A percentile compares a stretch with the other conserved stretches of the same genome.
phyloP scores from a whole-genome alignment of 805 yeast species.

The Kuraishia piskuri region DNA sequence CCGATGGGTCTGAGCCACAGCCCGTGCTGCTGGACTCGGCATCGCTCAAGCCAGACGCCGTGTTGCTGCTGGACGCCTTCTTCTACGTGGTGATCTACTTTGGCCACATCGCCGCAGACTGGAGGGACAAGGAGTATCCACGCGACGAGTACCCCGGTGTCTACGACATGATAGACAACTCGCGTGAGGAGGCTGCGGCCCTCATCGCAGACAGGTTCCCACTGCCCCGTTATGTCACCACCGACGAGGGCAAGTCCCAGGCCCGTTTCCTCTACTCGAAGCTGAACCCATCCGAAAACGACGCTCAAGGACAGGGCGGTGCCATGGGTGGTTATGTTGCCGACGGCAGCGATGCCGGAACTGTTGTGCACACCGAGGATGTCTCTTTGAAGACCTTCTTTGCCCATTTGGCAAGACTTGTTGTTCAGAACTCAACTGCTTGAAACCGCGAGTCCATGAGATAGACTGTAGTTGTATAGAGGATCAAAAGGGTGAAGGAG shows the following conservation, averaged over 20 bases:
- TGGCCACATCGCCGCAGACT: conserved; percentile 89
- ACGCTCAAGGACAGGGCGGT: conserved; percentile 37
- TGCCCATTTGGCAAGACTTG: conserved; percentile 88
- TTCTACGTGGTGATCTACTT: conserved; percentile 94
- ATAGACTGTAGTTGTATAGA: background rate
- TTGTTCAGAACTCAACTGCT: conserved; percentile 39
- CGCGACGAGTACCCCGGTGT: conserved; percentile 87
- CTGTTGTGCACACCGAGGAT: conserved; percentile 93
- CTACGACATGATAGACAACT: conserved; percentile 77
- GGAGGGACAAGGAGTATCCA: conserved; percentile 95
- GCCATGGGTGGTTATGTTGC: conserved; percentile 38
- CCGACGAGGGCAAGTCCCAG: conserved; percentile 98
- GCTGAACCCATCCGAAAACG: conserved; percentile 85
- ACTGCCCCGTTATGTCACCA: conserved; percentile 92
- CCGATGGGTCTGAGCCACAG: conserved; percentile 73
- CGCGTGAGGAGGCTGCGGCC: conserved; percentile 88
- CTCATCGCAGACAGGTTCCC: conserved; percentile 92
- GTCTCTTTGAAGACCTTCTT: conserved; percentile 91
- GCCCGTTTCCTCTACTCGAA: conserved; percentile 94
- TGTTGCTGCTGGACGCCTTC: conserved; percentile 86
- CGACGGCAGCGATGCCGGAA: conserved; percentile 33
- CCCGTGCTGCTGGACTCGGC: conserved; percentile 92
- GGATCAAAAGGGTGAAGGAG: background rate
- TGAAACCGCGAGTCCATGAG: background rate
- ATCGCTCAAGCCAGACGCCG: conserved; percentile 82